Evolutionary conservation across 2,329 filamentous ascomycete species (phyloP).

Genomic region (Sarocladium brachiariae): DNA sequence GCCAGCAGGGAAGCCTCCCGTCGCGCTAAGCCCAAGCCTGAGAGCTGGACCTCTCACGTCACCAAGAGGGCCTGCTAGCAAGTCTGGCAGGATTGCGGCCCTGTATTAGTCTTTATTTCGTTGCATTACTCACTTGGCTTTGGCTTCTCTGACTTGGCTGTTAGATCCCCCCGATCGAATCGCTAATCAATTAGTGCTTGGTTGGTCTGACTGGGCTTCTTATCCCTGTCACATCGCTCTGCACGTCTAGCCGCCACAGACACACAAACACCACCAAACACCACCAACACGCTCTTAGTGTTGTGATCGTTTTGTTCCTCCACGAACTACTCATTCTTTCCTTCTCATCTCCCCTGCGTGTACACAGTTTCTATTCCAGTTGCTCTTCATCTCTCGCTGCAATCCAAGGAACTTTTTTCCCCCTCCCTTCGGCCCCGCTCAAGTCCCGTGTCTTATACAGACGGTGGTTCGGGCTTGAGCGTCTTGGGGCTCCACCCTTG

Average conservation of each 20-base stretch:
- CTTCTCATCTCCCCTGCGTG: neutral
- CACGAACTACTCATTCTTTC: neutral
- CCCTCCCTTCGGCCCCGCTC: conserved; percentile 3
- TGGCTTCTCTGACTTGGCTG: neutral
- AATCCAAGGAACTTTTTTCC: neutral
- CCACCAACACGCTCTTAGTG: conserved; percentile 3
- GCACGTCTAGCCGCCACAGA: neutral
- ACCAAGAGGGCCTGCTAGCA: neutral
- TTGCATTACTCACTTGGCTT: neutral
- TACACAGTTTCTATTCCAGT: neutral
- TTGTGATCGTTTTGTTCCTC: neutral
- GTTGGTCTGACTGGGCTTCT: neutral
- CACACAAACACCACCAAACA: neutral
- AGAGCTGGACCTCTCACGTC: neutral
- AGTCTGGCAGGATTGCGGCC: neutral
- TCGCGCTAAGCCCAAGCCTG: conserved; percentile 5
- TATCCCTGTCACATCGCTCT: conserved; percentile 1
- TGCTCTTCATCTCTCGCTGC: neutral
- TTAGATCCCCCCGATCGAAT: too few relatives aligned
- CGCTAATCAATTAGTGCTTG: neutral
- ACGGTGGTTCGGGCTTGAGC: conserved; percentile 2
- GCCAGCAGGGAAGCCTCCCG: neutral
- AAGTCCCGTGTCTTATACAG: conserved; percentile 7
- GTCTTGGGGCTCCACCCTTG: conserved; percentile 6
- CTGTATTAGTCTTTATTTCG: neutral